Conservation (phyloP, 179 eudicot genomes). For the Beta macrorhiza region DNA sequence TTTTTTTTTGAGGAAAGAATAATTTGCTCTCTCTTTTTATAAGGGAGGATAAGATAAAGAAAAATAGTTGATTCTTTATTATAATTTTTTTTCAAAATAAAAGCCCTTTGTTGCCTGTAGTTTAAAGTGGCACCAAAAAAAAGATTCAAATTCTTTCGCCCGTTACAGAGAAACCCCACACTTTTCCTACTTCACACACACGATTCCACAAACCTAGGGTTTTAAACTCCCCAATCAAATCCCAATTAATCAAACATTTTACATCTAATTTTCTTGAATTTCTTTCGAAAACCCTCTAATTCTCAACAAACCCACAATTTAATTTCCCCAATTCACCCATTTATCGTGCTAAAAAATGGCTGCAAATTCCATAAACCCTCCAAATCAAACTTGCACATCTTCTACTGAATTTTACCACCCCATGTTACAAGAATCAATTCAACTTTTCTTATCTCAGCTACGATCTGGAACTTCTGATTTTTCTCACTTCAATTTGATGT, state of each 20-base stretch:
- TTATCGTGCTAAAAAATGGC: slow-evolving; percentile 13
- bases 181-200: slow-evolving; percentile 25
- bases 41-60: too few species aligned
- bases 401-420: slow-evolving; percentile 34
- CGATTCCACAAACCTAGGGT: slow-evolving; percentile 23
- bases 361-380: slow-evolving; percentile 25
- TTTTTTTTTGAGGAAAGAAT: too few species aligned
- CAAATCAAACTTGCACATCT: background rate
- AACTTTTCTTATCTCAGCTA: slow-evolving; percentile 47
- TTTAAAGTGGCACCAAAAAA: slow-evolving; percentile 17
- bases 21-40: too few species aligned
- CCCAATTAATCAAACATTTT: background rate
- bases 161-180: slow-evolving; percentile 14
- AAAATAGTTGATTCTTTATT: too few species aligned
- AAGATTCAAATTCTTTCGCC: slow-evolving; percentile 38
- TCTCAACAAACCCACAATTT: slow-evolving; percentile 5
- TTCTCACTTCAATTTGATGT: slow-evolving; percentile 48
- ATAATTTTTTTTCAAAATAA: too few species aligned
- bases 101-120: background rate
- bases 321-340: slow-evolving; percentile 8
- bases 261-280: background rate
- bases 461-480: slow-evolving; percentile 53
- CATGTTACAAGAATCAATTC: slow-evolving; percentile 67
- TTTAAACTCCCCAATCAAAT: slow-evolving; percentile 16
- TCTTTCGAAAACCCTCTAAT: slow-evolving; percentile 10